These are phyloP conservation scores for Artomyces pyxidatus DNA, from an alignment of 768 basidiomycete genomes.

Conservation along the genomic window DNA sequence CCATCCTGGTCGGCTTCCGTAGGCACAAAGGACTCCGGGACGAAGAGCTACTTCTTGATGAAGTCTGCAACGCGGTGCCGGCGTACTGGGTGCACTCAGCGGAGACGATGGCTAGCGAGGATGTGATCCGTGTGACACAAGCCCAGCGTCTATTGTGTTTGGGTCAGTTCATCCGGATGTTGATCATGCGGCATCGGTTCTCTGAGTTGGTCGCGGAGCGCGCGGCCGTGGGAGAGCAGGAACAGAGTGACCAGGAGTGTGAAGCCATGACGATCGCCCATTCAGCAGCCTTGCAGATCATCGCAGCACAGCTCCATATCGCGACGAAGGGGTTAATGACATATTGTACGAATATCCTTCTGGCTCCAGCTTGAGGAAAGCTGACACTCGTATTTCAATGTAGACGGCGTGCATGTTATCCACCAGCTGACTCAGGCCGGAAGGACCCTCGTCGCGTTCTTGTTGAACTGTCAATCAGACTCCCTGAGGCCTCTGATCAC, in stretches of 20 bases:
- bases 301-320: conserved; percentile 75
- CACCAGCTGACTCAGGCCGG: conserved; percentile 94
- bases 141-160: conserved; percentile 80
- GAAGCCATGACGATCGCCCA: conserved; percentile 76
- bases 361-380: conserved; percentile 3
- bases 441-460: conserved; percentile 78
- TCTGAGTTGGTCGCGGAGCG: conserved; percentile 70
- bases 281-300: conserved; percentile 70
- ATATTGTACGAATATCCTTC: conserved; percentile 58
- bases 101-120: conserved; percentile 75
- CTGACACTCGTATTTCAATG: not conserved
- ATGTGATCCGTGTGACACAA: conserved; percentile 86
- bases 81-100: conserved; percentile 72
- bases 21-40: conserved; percentile 63
- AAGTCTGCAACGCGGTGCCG: conserved; percentile 65
- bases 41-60: conserved; percentile 75
- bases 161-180: conserved; percentile 79
- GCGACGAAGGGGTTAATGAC: conserved; percentile 90
- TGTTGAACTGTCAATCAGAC: conserved; percentile 84
- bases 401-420: conserved; percentile 92
- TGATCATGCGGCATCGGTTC: conserved; percentile 85
- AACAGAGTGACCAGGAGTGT: conserved; percentile 61
- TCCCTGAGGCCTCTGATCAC: conserved; percentile 68
- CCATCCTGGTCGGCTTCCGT: conserved; percentile 54
- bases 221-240: conserved; percentile 39